Evolutionary conservation across 805 yeast genomes (phyloP).

Genomic region (Myxozyma vanderwaltii): DNA sequence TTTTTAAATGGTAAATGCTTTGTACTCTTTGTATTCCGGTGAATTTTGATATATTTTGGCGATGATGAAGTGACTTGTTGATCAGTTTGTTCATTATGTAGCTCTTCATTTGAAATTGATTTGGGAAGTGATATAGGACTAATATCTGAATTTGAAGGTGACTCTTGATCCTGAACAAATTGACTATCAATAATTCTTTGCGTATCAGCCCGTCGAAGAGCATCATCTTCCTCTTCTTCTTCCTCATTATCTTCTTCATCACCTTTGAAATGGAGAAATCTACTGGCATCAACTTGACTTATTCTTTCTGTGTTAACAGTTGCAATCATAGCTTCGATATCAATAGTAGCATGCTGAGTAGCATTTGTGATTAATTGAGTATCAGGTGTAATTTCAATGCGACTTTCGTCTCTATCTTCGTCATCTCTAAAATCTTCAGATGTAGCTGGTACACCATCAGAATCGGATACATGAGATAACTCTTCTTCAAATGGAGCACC

Average conservation of each 20-base stretch:
- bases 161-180: too few relatives aligned
- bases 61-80: too few relatives aligned
- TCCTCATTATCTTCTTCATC: constrained; percentile 1
- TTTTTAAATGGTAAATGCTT: neutral
- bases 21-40: neutral
- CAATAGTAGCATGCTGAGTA: neutral
- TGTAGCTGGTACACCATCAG: constrained; percentile 3
- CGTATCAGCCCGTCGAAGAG: neutral
- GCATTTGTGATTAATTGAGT: neutral
- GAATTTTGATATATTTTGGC: neutral
- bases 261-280: neutral
- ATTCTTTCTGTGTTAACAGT: constrained; percentile 1
- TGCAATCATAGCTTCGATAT: neutral
- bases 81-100: too few relatives aligned
- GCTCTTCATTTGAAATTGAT: neutral
- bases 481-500: neutral
- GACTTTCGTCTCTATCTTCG: neutral
- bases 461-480: constrained; percentile 3
- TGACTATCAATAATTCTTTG: constrained; percentile 1
- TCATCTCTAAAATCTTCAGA: neutral
- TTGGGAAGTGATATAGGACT: neutral
- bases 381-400: neutral
- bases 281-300: constrained; percentile 2
- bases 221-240: neutral
- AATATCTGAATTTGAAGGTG: neutral